Percentiles rank a stretch among this genome's conserved stretches.
Conservation (phyloP, 83 land plant genomes). For the Thuja plicata region DNA sequence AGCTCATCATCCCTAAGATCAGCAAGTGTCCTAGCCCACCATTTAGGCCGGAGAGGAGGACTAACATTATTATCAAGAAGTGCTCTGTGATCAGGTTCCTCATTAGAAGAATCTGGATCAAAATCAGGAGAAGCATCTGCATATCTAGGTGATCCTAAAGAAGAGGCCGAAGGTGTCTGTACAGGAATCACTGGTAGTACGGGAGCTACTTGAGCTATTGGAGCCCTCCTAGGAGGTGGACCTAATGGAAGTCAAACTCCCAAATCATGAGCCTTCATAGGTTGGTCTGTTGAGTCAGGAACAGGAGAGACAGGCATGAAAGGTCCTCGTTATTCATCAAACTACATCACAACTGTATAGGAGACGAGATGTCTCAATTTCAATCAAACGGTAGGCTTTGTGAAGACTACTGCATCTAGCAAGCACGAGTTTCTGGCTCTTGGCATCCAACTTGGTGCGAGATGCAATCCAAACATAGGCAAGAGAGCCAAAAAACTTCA, state of each 20-base stretch:
- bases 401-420: no score
- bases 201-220: background rate
- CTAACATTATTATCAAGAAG: background rate
- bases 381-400: no score
- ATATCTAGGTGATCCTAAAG: background rate
- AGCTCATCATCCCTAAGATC: background rate
- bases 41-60: background rate
- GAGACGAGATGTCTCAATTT: background rate
- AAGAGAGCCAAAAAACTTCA: no score
- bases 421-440: no score
- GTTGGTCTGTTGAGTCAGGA: background rate
- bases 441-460: background rate
- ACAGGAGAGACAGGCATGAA: background rate
- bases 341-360: background rate
- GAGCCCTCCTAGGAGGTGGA: background rate
- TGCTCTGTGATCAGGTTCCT: background rate
- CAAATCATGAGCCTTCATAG: background rate
- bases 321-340: background rate
- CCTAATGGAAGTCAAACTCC: background rate
- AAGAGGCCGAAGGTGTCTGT: background rate
- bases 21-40: background rate
- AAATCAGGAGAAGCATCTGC: no score
- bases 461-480: background rate
- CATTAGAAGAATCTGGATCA: background rate
- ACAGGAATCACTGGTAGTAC: no score